These are phyloP conservation scores for Ulota crispa DNA, from an alignment of 225 moss, liverwort and hornwort species.

Conservation along the genomic window DNA sequence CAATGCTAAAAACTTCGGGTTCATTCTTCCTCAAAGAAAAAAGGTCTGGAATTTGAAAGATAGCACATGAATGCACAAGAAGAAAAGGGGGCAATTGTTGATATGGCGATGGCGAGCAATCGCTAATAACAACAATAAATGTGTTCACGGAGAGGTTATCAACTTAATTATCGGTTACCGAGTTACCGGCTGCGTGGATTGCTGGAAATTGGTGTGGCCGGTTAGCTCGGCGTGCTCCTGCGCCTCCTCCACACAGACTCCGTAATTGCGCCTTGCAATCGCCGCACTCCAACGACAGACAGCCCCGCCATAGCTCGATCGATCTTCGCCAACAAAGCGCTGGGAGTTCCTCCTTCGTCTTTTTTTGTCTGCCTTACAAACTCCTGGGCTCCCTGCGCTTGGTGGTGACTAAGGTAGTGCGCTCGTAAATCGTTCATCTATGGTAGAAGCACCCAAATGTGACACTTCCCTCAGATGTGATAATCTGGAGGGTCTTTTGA, in stretches of 20 bases:
- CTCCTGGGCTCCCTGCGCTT: background rate
- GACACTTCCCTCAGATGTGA: too few species aligned
- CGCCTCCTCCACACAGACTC: constrained; percentile 85
- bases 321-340: background rate
- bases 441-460: too few species aligned
- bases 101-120: background rate
- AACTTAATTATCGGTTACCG: too few species aligned
- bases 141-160: background rate
- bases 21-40: background rate
- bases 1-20: background rate
- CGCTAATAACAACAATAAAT: background rate
- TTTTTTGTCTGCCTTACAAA: background rate
- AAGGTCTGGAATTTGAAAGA: background rate
- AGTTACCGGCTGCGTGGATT: constrained; percentile 93
- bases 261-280: constrained; percentile 86
- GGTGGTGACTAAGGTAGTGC: too few species aligned
- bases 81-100: background rate
- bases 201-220: constrained; percentile 81
- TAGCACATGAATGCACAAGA: background rate
- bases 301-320: constrained; percentile 79
- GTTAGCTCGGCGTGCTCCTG: constrained; percentile 90
- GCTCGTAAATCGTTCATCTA: too few species aligned
- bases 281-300: constrained; percentile 88
- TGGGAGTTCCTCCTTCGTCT: background rate
- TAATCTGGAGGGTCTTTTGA: too few species aligned